phyloP scores from a whole-genome alignment of 495 filamentous ascomycete species.

The Filosporella fistucella region DNA sequence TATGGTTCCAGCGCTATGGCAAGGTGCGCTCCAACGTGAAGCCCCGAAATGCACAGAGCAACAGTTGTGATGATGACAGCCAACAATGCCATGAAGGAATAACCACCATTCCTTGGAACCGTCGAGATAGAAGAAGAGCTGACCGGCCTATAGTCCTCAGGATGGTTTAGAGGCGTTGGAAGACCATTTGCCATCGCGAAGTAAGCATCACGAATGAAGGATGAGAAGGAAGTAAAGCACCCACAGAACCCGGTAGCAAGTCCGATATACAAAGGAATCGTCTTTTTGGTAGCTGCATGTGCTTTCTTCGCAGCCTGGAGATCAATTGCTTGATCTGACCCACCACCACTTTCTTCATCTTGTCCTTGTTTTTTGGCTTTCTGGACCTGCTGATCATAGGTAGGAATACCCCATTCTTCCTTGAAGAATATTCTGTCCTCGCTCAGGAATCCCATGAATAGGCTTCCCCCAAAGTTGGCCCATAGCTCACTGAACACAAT shows the following conservation, averaged over 20 bases:
- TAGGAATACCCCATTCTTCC: conserved; percentile 51
- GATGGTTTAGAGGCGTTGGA: conserved; percentile 38
- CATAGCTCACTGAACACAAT: conserved; percentile 72
- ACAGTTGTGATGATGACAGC: conserved; percentile 66
- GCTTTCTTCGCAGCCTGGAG: conserved; percentile 40
- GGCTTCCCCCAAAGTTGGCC: conserved; percentile 83
- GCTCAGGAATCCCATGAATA: conserved; percentile 80
- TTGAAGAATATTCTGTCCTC: conserved; percentile 78
- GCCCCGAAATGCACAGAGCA: conserved; percentile 59
- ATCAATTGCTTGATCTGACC: conserved; percentile 22
- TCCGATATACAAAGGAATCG: conserved; percentile 85
- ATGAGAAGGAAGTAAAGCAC: conserved; percentile 86
- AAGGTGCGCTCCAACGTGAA: conserved; percentile 73
- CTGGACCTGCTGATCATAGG: conserved; percentile 27
- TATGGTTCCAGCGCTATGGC: conserved; percentile 57
- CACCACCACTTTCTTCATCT: conserved; percentile 28
- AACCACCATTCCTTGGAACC: conserved; percentile 61
- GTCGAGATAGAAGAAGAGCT: conserved; percentile 22
- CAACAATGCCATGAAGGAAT: conserved; percentile 75
- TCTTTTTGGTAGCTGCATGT: conserved; percentile 65
- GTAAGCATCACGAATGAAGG: conserved; percentile 82
- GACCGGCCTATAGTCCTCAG: conserved; percentile 19
- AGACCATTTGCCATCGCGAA: conserved; percentile 78
- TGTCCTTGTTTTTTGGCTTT: conserved; percentile 24
- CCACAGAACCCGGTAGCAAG: conserved; percentile 93